These are phyloP conservation scores for Osmanthus fragrans DNA, from an alignment of 257 asterid species.

Conservation along the genomic window DNA sequence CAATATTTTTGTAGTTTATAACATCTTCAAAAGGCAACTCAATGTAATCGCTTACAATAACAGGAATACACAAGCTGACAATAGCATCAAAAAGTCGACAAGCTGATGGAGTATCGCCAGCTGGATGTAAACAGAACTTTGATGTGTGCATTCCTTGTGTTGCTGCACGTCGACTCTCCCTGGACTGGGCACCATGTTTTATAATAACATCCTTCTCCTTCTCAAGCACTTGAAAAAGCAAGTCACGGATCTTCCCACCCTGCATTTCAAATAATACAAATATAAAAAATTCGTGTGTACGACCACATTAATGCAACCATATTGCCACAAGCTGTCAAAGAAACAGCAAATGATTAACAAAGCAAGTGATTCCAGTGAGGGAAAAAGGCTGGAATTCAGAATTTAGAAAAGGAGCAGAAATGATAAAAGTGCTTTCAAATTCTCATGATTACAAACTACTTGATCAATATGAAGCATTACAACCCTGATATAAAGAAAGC, in stretches of 20 bases:
- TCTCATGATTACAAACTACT: neutral
- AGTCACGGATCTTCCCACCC: slow-evolving; percentile 96
- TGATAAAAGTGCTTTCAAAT: neutral
- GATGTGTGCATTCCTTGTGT: slow-evolving; percentile 92
- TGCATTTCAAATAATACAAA: slow-evolving; percentile 25
- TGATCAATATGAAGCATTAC: neutral
- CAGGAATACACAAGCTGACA: slow-evolving; percentile 91
- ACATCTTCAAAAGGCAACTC: slow-evolving; percentile 97
- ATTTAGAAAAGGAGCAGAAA: neutral
- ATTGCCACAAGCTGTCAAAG: neutral
- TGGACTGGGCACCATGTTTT: slow-evolving; percentile 91
- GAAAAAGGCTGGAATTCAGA: neutral
- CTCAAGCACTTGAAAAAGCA: slow-evolving; percentile 89
- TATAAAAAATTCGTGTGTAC: slow-evolving; percentile 10
- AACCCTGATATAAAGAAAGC: neutral
- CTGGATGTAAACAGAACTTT: slow-evolving; percentile 92
- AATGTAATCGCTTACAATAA: slow-evolving; percentile 78
- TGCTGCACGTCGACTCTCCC: slow-evolving; percentile 97
- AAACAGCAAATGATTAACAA: neutral
- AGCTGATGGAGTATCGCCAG: slow-evolving; percentile 99
- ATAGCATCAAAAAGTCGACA: slow-evolving; percentile 98
- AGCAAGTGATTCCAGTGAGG: neutral
- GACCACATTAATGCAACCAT: slow-evolving; percentile 14
- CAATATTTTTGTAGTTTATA: slow-evolving; percentile 83
- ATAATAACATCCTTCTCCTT: slow-evolving; percentile 74